These are phyloP conservation scores for Torulaspora quercuum DNA, from an alignment of 805 yeast species.

Conservation along the genomic window DNA sequence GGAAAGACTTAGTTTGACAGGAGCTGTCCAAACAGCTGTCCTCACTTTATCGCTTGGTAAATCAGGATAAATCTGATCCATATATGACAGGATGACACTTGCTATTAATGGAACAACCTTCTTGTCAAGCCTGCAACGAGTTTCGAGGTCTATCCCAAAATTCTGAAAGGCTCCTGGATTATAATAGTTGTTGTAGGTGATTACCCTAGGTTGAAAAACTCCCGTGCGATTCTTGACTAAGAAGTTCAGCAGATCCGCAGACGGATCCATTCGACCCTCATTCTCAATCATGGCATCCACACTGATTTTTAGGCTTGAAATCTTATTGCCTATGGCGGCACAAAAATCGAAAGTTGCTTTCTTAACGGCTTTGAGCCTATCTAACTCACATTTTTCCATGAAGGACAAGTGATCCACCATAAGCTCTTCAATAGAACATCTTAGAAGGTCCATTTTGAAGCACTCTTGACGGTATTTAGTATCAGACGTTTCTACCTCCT, in stretches of 20 bases:
- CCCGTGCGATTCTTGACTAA: conserved; percentile 72
- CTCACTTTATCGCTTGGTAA: conserved; percentile 66
- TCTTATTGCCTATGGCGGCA: conserved; percentile 59
- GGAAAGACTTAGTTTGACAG: conserved; percentile 56
- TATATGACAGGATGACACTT: conserved; percentile 56
- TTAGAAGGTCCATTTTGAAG: conserved; percentile 54
- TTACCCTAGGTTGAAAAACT: conserved; percentile 64
- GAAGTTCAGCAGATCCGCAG: conserved; percentile 60
- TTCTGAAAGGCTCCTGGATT: conserved; percentile 63
- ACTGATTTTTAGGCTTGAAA: conserved; percentile 53
- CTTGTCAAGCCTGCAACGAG: conserved; percentile 66
- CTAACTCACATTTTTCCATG: conserved; percentile 80
- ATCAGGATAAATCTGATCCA: conserved; percentile 70
- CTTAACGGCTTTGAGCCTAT: conserved; percentile 71
- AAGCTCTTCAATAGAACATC: conserved; percentile 72
- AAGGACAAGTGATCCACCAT: conserved; percentile 68
- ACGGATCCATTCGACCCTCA: conserved; percentile 71
- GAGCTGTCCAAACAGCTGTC: conserved; percentile 62
- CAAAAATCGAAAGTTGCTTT: conserved; percentile 71
- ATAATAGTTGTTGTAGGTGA: conserved; percentile 76
- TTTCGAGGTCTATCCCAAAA: conserved; percentile 75
- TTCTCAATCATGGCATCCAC: conserved; percentile 59
- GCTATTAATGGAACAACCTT: conserved; percentile 68
- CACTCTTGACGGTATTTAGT: conserved; percentile 52
- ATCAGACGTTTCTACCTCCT: conserved; percentile 60